Base-by-base conservation (phyloP, 225 moss, liverwort and hornwort species). In the Polytrichum formosum region DNA sequence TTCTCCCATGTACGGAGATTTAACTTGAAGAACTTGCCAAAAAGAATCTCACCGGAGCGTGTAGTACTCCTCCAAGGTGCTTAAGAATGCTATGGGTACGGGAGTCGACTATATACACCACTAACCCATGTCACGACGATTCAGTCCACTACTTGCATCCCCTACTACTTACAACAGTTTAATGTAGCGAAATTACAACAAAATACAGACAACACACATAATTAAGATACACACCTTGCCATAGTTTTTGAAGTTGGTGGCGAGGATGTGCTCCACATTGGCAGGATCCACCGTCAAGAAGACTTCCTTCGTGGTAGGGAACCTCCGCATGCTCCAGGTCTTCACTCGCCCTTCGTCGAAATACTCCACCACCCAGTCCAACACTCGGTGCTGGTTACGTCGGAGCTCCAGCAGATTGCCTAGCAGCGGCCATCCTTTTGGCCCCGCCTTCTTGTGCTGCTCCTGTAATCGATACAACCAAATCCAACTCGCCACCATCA, bases 251-350 rank as follows among this genome's bases (percentile, higher is more conserved):
- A 83, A 33, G 29, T 83, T 79, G 46, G 74, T 79, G 6, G 35
- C 65, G 16, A 83, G 77, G 37, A 83, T 72, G 72, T 83, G 69
- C 77, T 83, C 79, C 65, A 83, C 83, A 37, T 61, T 72, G 1
- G 56, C 56, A 65, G 79, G 83, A 56, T 83, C 83, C 1, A 83
- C 83, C 28, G 79, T 80, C 6, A 61, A 6, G 9, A 83, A 73
- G 4, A 77, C 0, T 17, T 19, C 56, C n/a, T 1, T 61, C 4
- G 7, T 55, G 6, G 55, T 6, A 13, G 78, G 74, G 9, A 26
- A 83, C 0, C 79, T 1, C 7, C 26, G 29, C 7, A 83, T 19
- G 65, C 4, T 68, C 61, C 60, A 80, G 21, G 79, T 80, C 74
- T 77, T 76, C 28, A 74, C 71, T 6, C 70, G 65, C 4, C 70